A percentile compares a stretch with the other conserved stretches of the same genome.
Evolutionary conservation across 225 moss, liverwort and hornwort species (phyloP).

Genomic region (Straminergon stramineum): DNA sequence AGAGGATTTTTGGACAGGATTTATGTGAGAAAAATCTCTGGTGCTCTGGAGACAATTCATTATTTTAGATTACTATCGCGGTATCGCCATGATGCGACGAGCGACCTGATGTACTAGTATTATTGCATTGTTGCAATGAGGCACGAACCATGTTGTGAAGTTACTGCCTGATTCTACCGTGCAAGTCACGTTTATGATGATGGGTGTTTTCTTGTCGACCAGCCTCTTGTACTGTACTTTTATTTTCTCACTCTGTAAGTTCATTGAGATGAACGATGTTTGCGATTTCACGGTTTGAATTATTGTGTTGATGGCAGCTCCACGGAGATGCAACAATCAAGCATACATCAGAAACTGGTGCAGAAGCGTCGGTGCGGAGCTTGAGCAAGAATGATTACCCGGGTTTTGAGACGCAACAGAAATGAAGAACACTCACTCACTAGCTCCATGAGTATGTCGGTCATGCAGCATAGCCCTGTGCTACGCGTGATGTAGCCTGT

Average conservation of each 20-base stretch:
- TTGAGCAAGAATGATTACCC: background rate
- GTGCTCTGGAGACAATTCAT: slow-evolving; percentile 1
- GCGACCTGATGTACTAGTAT: background rate
- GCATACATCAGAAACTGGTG: background rate
- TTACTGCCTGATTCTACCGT: background rate
- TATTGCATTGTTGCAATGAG: background rate
- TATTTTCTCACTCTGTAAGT: background rate
- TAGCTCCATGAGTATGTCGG: slow-evolving; percentile 12
- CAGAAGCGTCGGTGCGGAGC: slow-evolving; percentile 1
- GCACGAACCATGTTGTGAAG: background rate
- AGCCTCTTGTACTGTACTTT: background rate
- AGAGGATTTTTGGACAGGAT: slow-evolving; percentile 8
- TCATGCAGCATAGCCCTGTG: slow-evolving; percentile 4
- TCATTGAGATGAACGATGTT: background rate
- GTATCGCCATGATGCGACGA: background rate
- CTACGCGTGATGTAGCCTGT: background rate
- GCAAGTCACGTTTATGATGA: slow-evolving; percentile 1
- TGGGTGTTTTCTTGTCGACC: background rate
- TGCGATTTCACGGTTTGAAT: background rate
- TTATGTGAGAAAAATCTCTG: background rate
- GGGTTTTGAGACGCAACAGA: background rate
- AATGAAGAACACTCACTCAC: background rate
- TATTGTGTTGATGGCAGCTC: background rate
- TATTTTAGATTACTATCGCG: slow-evolving; percentile 2
- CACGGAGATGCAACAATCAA: background rate